Base-by-base conservation (phyloP, 306 rosid species). In the Abrus pulchellus region DNA sequence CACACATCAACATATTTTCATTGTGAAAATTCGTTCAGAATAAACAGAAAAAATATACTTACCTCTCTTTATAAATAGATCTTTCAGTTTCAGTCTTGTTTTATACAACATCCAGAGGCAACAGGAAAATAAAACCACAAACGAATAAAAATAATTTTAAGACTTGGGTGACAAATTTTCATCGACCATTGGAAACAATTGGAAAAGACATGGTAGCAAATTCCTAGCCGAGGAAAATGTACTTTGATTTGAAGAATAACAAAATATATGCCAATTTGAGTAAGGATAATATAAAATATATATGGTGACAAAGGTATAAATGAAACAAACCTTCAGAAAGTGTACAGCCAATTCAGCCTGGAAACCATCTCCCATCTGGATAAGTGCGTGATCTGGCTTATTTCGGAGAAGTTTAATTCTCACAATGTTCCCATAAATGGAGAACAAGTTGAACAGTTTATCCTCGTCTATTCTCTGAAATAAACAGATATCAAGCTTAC, bases 361-460 rank as follows among this genome's bases (percentile, higher is more conserved):
- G 76, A 96, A 96, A 75, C 99, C 99, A 85, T 96, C 99, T 29
- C 98, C 98, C 99, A 96, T 96, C 86, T 96, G 97, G 57, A 96
- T 84, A 48, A 96, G 99, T 45, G 98, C 99, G 75, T 96, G 98
- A 86, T 96, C 99, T 20, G 99, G 96, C 81, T 96, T 96, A 80
- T 96, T 96, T 32, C 97, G 90, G 77, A 96, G 97, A 72, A 96
- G 92, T 90, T 93, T 96, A 55, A 96, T 90, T 82, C 99, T 90
- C 68, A 90, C 92, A 82, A 96, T 96, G 90, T 96, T 96, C 47
- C 99, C 99, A 68, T 96, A 96, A 69, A 96, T 89, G 81, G 99
- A 96, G 86, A 96, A 93, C 87, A 96, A 83, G 90, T 96, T 96
- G 84, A 96, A 96, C 41, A 96, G 92, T 87, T 93, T 96, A 82